Conservation (phyloP, 2,329 filamentous ascomycete species). For the Chaetomiaceae sp. region DNA sequence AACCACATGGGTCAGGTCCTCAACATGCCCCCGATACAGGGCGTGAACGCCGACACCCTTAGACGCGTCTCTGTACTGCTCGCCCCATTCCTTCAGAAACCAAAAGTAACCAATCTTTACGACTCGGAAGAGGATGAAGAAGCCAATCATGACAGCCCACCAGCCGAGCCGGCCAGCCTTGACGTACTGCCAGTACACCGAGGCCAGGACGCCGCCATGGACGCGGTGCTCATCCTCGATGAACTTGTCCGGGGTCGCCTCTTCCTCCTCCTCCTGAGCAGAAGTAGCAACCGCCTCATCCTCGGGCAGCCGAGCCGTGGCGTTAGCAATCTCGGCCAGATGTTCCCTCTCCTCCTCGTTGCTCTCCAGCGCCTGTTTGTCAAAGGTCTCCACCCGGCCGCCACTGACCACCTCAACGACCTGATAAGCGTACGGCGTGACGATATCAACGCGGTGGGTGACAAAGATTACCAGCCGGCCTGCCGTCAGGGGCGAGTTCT, state of each 20-base stretch:
- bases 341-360: slow-evolving; percentile 26
- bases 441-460: slow-evolving; percentile 74
- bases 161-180: slow-evolving; percentile 70
- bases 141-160: slow-evolving; percentile 62
- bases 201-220: slow-evolving; percentile 68
- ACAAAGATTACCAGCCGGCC: slow-evolving; percentile 72
- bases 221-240: slow-evolving; percentile 72
- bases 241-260: slow-evolving; percentile 65
- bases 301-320: slow-evolving; percentile 22
- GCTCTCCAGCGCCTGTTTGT: slow-evolving; percentile 18
- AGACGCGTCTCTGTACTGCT: slow-evolving; percentile 54
- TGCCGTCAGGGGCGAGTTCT: slow-evolving; percentile 33
- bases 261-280: slow-evolving; percentile 41
- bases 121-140: slow-evolving; percentile 60
- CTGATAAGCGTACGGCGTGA: slow-evolving; percentile 66
- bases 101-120: slow-evolving; percentile 65
- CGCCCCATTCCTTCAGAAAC: slow-evolving; percentile 84
- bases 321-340: slow-evolving; percentile 12
- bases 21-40: background rate
- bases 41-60: slow-evolving; percentile 1
- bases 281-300: slow-evolving; percentile 35
- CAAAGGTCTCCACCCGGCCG: slow-evolving; percentile 41
- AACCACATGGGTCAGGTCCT: slow-evolving; percentile 3
- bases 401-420: slow-evolving; percentile 66
- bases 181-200: slow-evolving; percentile 81